A percentile compares a stretch with the other conserved stretches of the same genome.
Conservation (phyloP, 1,284 basidiomycete genomes). For the Trichosporon ovoides region DNA sequence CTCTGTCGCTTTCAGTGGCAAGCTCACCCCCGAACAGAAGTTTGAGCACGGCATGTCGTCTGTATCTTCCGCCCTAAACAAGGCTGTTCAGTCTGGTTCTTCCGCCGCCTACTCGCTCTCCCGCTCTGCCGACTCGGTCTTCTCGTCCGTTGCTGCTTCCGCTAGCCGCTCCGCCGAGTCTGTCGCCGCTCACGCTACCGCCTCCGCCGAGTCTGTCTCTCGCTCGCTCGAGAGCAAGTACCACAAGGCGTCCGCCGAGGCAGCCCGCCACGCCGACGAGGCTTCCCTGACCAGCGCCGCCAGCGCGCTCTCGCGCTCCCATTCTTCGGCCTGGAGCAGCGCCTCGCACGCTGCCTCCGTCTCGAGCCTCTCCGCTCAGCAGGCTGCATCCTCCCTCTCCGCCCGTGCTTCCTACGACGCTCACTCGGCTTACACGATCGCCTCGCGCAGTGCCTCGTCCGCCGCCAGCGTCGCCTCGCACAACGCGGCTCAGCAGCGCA, state of each 20-base stretch:
- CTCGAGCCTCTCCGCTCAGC: constrained; percentile 47
- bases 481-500: constrained; percentile 45
- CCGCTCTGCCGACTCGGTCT: constrained; percentile 31
- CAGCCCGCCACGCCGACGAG: constrained; percentile 35
- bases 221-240: constrained; percentile 37
- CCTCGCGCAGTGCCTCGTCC: constrained; percentile 33
- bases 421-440: constrained; percentile 31
- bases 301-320: constrained; percentile 34
- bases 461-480: constrained; percentile 36
- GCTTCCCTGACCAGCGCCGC: constrained; percentile 37
- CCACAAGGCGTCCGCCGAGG: constrained; percentile 32
- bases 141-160: constrained; percentile 35
- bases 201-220: constrained; percentile 24
- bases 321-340: constrained; percentile 45
- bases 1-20: constrained; percentile 42
- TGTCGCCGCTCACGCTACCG: constrained; percentile 7
- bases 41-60: constrained; percentile 44
- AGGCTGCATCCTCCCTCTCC: constrained; percentile 27
- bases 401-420: constrained; percentile 29
- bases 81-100: constrained; percentile 34
- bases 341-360: constrained; percentile 40
- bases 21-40: constrained; percentile 46
- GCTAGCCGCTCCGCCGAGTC: constrained; percentile 2
- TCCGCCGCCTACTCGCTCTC: constrained; percentile 23
- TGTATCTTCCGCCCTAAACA: constrained; percentile 31